These are phyloP conservation scores for Clavispora carvajalis DNA, from an alignment of 805 yeast species.

Conservation along the genomic window DNA sequence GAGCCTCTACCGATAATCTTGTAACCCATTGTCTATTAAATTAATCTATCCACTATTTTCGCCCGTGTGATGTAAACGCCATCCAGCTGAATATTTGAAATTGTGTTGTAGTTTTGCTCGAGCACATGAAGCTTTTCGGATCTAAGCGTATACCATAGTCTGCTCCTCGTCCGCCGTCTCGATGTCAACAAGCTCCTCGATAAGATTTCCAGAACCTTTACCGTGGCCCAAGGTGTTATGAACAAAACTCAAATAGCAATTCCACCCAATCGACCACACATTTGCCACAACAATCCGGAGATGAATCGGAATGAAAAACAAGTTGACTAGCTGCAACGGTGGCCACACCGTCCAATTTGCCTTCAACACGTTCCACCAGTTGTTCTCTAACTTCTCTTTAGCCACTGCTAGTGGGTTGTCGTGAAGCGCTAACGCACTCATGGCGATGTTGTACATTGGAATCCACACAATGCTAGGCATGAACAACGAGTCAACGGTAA, in stretches of 20 bases:
- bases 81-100: neutral
- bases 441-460: constrained; percentile 37
- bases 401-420: constrained; percentile 31
- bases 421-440: constrained; percentile 33
- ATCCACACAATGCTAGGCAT: constrained; percentile 37
- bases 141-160: constrained; percentile 28
- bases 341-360: constrained; percentile 43
- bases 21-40: constrained; percentile 1
- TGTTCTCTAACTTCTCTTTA: constrained; percentile 26
- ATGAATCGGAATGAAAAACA: constrained; percentile 36
- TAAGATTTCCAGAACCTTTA: constrained; percentile 28
- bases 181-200: constrained; percentile 37
- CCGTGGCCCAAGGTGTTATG: constrained; percentile 46
- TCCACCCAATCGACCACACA: constrained; percentile 40
- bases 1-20: too few relatives aligned
- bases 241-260: constrained; percentile 36
- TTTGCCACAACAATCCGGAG: constrained; percentile 33
- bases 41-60: neutral
- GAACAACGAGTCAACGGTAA: constrained; percentile 33
- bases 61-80: too few relatives aligned
- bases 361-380: constrained; percentile 38
- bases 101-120: neutral
- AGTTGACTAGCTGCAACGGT: constrained; percentile 31
- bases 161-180: constrained; percentile 32
- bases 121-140: neutral